Conservation (phyloP, 495 filamentous ascomycete genomes). For the Beverwykella pulmonaria region DNA sequence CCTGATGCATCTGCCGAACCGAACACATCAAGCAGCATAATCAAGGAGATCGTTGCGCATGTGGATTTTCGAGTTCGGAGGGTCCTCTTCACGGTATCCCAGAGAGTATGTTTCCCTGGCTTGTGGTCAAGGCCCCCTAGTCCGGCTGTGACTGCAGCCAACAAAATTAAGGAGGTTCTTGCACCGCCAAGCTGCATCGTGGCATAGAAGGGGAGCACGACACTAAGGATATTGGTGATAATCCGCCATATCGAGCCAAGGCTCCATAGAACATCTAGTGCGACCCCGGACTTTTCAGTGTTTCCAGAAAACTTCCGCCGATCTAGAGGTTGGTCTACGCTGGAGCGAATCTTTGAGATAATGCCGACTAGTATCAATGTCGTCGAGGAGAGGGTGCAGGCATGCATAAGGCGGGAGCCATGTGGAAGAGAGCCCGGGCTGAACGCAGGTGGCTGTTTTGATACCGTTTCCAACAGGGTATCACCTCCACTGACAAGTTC, state of each 20-base stretch:
- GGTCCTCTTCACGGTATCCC: conserved; percentile 40
- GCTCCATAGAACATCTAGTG: conserved; percentile 6
- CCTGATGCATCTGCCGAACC: not conserved
- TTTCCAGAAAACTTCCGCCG: conserved; percentile 41
- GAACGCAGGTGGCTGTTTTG: not conserved
- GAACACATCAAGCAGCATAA: conserved; percentile 30
- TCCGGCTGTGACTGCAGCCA: conserved; percentile 51
- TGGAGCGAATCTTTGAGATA: conserved; percentile 42
- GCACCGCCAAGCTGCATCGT: conserved; percentile 59
- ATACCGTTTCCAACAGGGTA: conserved; percentile 10
- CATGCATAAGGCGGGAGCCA: conserved; percentile 36
- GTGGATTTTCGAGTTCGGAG: conserved; percentile 43
- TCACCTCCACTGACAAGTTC: not conserved
- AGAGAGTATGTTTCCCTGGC: conserved; percentile 27
- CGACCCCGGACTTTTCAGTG: conserved; percentile 7
- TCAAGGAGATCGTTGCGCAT: conserved; percentile 26
- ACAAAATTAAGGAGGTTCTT: conserved; percentile 54
- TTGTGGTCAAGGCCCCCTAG: conserved; percentile 40
- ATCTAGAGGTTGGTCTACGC: conserved; percentile 40
- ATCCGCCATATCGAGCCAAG: conserved; percentile 12
- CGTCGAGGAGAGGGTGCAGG: conserved; percentile 47
- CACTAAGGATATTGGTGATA: conserved; percentile 38
- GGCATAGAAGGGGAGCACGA: conserved; percentile 61
- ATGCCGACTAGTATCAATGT: conserved; percentile 49
- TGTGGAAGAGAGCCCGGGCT: not conserved